A percentile compares a stretch with the other conserved stretches of the same genome.
phyloP scores from a whole-genome alignment of 2,329 filamentous ascomycete genomes.

The Aspergillus tamarii region DNA sequence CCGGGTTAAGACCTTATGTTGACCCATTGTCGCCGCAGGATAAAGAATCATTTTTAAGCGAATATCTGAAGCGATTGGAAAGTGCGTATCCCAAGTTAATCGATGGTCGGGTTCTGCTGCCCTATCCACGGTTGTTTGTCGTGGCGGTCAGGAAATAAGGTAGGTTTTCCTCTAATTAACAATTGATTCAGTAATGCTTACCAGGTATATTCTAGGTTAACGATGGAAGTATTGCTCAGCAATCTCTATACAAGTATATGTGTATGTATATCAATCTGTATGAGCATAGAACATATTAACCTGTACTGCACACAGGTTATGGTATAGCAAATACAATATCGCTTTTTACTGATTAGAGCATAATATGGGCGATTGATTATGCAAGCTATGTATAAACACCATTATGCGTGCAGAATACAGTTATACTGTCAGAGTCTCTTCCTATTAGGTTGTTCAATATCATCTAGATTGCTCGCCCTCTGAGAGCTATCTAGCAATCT shows the following conservation, averaged over 20 bases:
- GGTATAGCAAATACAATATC: background rate
- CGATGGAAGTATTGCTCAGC: background rate
- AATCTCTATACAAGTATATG: background rate
- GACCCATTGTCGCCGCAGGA: conserved; percentile 49
- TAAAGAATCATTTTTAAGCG: conserved; percentile 48
- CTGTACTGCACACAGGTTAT: background rate
- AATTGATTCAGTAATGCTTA: background rate
- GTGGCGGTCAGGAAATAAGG: conserved; percentile 44
- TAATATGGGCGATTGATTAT: background rate
- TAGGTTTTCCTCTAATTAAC: background rate
- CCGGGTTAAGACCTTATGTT: conserved; percentile 59
- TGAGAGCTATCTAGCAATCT: too few relatives aligned
- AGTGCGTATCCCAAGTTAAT: conserved; percentile 47
- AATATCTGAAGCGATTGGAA: conserved; percentile 52
- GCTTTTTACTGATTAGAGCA: too few relatives aligned
- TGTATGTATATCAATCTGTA: background rate
- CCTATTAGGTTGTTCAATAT: too few relatives aligned
- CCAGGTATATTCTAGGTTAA: background rate
- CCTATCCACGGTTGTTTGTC: conserved; percentile 61
- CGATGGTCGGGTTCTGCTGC: conserved; percentile 59
- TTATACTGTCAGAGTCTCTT: too few relatives aligned
- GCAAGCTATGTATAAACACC: background rate
- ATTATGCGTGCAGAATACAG: background rate
- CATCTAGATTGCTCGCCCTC: too few relatives aligned
- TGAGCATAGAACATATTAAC: background rate